phyloP scores from a whole-genome alignment of 2,329 filamentous ascomycete genomes.

The Akanthomyces dipterigenus region DNA sequence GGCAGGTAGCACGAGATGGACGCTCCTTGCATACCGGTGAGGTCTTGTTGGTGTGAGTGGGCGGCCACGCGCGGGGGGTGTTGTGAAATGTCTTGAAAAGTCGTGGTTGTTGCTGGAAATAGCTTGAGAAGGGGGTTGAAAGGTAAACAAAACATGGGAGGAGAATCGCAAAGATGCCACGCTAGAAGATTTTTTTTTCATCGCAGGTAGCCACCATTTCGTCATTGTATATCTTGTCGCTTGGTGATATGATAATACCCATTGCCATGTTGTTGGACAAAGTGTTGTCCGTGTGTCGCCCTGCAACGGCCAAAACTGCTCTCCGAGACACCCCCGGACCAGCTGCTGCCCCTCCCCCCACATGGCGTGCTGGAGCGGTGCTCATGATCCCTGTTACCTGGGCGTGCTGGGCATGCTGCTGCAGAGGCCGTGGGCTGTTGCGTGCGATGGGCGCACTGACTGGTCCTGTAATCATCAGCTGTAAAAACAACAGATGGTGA shows the following conservation, averaged over 20 bases:
- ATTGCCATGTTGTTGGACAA: no score
- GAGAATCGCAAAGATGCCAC: background rate
- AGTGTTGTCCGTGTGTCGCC: no score
- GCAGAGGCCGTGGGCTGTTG: no score
- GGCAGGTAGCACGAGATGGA: background rate
- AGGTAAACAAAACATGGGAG: background rate
- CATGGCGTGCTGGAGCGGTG: background rate
- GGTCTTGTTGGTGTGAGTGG: background rate
- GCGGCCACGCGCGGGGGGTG: conserved; percentile 4
- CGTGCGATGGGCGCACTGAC: no score
- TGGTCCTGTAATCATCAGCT: no score
- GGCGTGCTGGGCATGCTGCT: background rate
- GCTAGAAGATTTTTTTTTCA: background rate
- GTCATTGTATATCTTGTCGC: no score
- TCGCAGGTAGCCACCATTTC: no score
- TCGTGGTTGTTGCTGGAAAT: background rate
- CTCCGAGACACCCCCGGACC: background rate
- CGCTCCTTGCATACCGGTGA: conserved; percentile 3
- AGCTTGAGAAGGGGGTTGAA: background rate
- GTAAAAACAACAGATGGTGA: no score
- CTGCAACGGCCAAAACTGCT: no score
- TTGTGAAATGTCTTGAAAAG: conserved; percentile 2
- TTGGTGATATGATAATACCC: no score
- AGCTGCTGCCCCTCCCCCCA: conserved; percentile 6
- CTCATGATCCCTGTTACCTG: background rate